phyloP scores from a whole-genome alignment of 2,329 filamentous ascomycete genomes.

The Blastomyces emzantsi region DNA sequence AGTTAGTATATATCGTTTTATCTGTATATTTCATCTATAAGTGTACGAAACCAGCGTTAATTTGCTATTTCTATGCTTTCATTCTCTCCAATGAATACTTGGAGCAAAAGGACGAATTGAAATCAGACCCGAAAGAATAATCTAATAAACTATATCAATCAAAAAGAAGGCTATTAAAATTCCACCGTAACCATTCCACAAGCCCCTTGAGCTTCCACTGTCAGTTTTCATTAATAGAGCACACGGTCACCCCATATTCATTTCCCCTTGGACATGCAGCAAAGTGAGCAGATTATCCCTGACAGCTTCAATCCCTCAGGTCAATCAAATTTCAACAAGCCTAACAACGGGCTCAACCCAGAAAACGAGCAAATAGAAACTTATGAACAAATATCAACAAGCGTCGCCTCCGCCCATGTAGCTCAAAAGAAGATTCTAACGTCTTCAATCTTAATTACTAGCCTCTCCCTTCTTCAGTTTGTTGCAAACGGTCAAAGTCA shows the following conservation, averaged over 20 bases:
- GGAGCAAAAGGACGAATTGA: neutral
- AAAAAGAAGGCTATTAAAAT: too few relatives aligned
- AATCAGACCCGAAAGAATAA: neutral
- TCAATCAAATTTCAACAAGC: neutral
- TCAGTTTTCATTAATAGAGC: neutral
- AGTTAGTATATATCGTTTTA: neutral
- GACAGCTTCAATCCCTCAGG: neutral
- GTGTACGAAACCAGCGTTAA: neutral
- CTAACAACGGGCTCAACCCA: neutral
- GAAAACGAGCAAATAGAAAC: neutral
- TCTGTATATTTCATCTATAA: neutral
- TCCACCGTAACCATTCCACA: neutral
- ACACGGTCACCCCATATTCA: neutral
- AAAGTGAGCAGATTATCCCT: neutral
- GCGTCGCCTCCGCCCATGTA: neutral
- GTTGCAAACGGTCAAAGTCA: neutral
- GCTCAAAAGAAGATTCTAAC: neutral
- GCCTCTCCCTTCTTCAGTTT: neutral
- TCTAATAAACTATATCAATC: neutral
- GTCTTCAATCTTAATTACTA: neutral
- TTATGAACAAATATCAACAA: neutral
- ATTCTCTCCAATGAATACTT: neutral
- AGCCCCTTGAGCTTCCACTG: neutral
- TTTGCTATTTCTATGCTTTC: neutral
- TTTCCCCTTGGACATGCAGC: neutral